Base-by-base conservation (phyloP, 805 yeast genomes). In the Candida coquimbonensis region DNA sequence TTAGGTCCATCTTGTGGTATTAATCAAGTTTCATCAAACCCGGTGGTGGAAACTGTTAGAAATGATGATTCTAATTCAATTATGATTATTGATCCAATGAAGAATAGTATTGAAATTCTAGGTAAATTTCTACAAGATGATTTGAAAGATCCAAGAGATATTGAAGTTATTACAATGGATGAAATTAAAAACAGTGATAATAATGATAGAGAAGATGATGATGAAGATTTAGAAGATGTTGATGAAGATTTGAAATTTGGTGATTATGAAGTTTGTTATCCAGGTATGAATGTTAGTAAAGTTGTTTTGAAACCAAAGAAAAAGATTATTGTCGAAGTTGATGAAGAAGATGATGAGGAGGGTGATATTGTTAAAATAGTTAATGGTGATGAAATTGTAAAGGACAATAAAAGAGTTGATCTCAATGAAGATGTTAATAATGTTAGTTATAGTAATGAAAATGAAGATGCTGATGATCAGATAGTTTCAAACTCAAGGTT, bases 1-100 rank as follows among this genome's bases (percentile, higher is more conserved):
- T 74, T 80, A 55, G 95, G 95, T 0, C 91, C 93, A 0, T 82
- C 90, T 0, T 88, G 93, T 21, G 96, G 95, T 13, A 81, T 87
- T 33, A 83, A 84, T 55, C 69, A 70, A 21, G 65, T 66, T 19
- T 38, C 50, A 16, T 68, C 65, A 7, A 56, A 62, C 5, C 49
- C 61, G 39, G 39, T 56, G 11, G 68, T 63, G 25, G 64, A 64
- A 27, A 55, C 64, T 0, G 17, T 37, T 7, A 46, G 55, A 29
- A 29, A 29, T 13, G 31, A 29, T 11, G 12, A 29, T 3, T 11
- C 31, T 5, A 29, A 29, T 29, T 5, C 31, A 29, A 8, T 16
- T 33, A 33, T 16, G 17, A 16, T 8, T n/a, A 26, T 47, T 29
- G 72, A 68, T 48, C 57, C 62, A 13, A 65, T 67, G 58, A 66